Base-by-base conservation (phyloP, 345 rosid genomes). In the Corchorus olitorius region DNA sequence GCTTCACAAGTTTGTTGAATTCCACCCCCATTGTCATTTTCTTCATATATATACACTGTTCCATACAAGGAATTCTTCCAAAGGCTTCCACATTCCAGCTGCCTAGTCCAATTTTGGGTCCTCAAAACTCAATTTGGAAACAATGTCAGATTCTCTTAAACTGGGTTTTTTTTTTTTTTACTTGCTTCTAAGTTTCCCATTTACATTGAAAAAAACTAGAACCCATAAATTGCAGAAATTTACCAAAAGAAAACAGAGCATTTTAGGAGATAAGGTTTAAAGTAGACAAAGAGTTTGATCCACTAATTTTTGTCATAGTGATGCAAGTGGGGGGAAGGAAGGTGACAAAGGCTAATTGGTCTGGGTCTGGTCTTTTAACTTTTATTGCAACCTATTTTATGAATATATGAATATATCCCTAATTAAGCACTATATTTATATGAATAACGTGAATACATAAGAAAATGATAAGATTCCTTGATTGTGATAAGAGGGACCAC, bases 401-500 rank as follows among this genome's bases (percentile, higher is more conserved):
- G 43, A 6, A 39, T 39, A n/a, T 20, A 56, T 54, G 45, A 54
- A 71, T n/a, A 35, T 3, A 22, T 35, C 3, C 5, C 12, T 41
- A 17, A 62, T 52, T 15, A 16, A 27, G 9, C 52, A 27, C 27
- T 27, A 27, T 27, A 27, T 27, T 27, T 27, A 27, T 1, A 8
- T 33, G 27, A 65, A 41, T 9, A n/a, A 27, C 16, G 63, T 59
- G 37, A 60, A 17, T 55, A 19, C 5, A 56, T 43, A 39, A n/a
- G 33, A 45, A 65, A 39, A 27, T 74, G 68, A 77, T 61, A 50
- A 77, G 76, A 71, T 72, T 65, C 73, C 55, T 6, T 27, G 62
- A 71, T 58, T 72, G 45, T 35, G 20, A 48, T 73, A 19, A 50
- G 55, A 58, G 63, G 74, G 77, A 58, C 81, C 77, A 59, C 63